Evolutionary conservation across 306 rosid genomes (phyloP).

Genomic region (Sphenostylis stenocarpa): DNA sequence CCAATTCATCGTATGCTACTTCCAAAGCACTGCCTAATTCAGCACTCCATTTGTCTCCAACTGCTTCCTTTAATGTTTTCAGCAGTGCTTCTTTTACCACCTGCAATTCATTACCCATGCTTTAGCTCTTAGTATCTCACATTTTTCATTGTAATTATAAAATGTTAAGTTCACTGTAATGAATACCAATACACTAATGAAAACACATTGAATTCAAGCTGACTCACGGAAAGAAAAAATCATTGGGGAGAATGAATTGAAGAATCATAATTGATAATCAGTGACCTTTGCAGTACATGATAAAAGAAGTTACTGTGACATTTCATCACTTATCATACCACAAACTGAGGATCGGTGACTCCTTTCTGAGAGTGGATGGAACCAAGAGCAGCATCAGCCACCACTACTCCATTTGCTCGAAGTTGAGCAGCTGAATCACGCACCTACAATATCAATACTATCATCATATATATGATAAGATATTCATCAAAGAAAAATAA

Average conservation of each 20-base stretch:
- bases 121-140: background rate
- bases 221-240: no score
- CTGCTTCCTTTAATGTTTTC: conserved; percentile 30
- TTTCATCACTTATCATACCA: no score
- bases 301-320: no score
- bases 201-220: no score
- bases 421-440: conserved; percentile 30
- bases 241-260: no score
- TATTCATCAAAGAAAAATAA: background rate
- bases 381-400: background rate
- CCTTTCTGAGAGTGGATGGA: conserved; percentile 18
- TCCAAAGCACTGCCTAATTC: conserved; percentile 30
- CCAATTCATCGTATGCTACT: conserved; percentile 35
- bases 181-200: no score
- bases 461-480: background rate
- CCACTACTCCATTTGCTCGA: conserved; percentile 10
- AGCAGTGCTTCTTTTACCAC: conserved; percentile 37
- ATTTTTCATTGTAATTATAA: no score
- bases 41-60: conserved; percentile 29
- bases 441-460: background rate
- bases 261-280: no score
- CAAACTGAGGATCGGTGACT: conserved; percentile 24
- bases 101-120: background rate
- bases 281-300: no score
- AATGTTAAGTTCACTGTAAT: no score